These are phyloP conservation scores for Penicillium canescens DNA, from an alignment of 495 filamentous ascomycete species.

Conservation along the genomic window DNA sequence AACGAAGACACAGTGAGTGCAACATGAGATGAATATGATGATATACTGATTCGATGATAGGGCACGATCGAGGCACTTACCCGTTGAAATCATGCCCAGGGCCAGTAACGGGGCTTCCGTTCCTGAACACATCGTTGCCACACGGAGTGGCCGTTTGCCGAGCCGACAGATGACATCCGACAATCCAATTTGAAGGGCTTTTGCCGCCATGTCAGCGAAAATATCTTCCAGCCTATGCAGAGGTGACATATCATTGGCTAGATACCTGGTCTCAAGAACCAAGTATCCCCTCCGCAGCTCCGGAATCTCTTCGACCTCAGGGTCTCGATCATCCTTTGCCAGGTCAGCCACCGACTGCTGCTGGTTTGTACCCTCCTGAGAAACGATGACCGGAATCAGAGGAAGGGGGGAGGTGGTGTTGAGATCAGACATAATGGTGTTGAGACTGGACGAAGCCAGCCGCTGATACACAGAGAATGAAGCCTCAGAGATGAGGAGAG, in stretches of 20 bases:
- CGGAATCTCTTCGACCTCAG: constrained; percentile 12
- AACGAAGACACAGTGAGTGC: neutral
- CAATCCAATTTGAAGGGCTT: constrained; percentile 39
- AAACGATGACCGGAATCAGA: neutral
- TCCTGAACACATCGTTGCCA: constrained; percentile 81
- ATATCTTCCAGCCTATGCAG: constrained; percentile 49
- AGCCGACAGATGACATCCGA: constrained; percentile 35
- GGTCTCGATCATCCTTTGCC: constrained; percentile 7
- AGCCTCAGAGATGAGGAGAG: too few species aligned
- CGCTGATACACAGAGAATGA: too few species aligned
- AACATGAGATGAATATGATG: neutral
- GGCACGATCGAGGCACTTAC: constrained; percentile 28
- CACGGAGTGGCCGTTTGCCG: constrained; percentile 47
- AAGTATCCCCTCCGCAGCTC: constrained; percentile 8
- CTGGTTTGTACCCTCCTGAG: neutral
- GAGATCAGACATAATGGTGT: neutral
- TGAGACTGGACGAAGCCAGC: too few species aligned
- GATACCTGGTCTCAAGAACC: constrained; percentile 7
- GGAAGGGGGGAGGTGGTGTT: neutral
- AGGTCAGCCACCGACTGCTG: constrained; percentile 4
- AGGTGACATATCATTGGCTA: constrained; percentile 42
- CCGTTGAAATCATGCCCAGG: constrained; percentile 49
- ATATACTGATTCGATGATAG: too few species aligned
- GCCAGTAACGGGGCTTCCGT: constrained; percentile 78
- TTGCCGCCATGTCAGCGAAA: constrained; percentile 44